Conservation (phyloP, 1,284 basidiomycete species). For the Puccinia horiana region DNA sequence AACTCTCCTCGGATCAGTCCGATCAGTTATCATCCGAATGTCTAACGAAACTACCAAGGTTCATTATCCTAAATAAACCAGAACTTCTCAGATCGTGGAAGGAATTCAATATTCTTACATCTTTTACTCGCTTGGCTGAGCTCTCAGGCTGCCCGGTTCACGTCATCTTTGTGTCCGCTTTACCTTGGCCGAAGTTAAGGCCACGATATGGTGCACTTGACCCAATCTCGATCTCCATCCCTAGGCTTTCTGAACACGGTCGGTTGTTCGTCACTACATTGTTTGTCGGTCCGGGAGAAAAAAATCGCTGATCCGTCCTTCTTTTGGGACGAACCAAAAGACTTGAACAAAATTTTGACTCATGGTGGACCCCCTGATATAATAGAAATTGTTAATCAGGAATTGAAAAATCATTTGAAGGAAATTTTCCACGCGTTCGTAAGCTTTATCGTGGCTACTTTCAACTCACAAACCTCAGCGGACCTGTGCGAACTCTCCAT, state of each 20-base stretch:
- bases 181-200: constrained; percentile 41
- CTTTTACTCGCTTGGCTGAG: constrained; percentile 30
- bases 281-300: neutral
- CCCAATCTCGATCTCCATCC: constrained; percentile 16
- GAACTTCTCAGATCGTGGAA: constrained; percentile 31
- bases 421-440: constrained; percentile 29
- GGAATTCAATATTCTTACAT: neutral
- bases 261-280: neutral
- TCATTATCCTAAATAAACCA: constrained; percentile 34
- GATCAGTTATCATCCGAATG: neutral
- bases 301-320: neutral
- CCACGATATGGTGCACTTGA: constrained; percentile 44
- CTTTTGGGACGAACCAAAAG: neutral
- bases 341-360: constrained; percentile 29
- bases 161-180: constrained; percentile 29
- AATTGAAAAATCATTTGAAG: neutral
- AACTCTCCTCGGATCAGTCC: neutral
- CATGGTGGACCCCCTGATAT: constrained; percentile 3
- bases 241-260: constrained; percentile 36
- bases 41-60: constrained; percentile 12
- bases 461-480: constrained; percentile 31
- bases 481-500: constrained; percentile 42
- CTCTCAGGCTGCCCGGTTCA: constrained; percentile 14
- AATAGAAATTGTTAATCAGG: neutral
- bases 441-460: constrained; percentile 27